Percentiles rank a stretch among this genome's conserved stretches.
These are phyloP conservation scores for Botrytis pseudocinerea DNA, from an alignment of 2,329 filamentous ascomycete species.

Conservation along the genomic window DNA sequence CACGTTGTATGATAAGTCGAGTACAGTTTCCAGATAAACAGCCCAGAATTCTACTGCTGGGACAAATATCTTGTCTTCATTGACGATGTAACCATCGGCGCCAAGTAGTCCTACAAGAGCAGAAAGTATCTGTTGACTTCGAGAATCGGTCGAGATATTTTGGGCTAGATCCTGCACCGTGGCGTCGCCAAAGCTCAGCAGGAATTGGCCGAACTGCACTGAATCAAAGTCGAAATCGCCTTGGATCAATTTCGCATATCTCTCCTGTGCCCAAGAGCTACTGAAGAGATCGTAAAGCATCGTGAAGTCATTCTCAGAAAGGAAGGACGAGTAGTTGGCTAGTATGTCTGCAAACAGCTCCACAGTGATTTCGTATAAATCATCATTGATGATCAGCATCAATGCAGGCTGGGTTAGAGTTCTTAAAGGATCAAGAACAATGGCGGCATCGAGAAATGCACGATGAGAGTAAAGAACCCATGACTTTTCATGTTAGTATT, in stretches of 20 bases:
- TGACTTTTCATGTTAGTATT: slow-evolving; percentile 48
- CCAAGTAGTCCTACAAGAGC: slow-evolving; percentile 66
- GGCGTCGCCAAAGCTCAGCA: slow-evolving; percentile 69
- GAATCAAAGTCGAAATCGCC: slow-evolving; percentile 65
- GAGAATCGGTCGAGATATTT: slow-evolving; percentile 48
- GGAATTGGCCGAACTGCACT: slow-evolving; percentile 64
- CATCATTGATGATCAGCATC: slow-evolving; percentile 58
- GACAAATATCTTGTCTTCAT: slow-evolving; percentile 74
- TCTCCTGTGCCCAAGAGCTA: slow-evolving; percentile 57
- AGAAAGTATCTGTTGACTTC: slow-evolving; percentile 54
- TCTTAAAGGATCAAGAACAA: slow-evolving; percentile 59
- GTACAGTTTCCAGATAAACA: slow-evolving; percentile 69
- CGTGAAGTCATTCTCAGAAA: slow-evolving; percentile 58
- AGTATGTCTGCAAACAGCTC: slow-evolving; percentile 67
- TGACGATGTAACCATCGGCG: slow-evolving; percentile 65
- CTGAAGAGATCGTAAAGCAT: slow-evolving; percentile 60
- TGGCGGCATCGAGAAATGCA: slow-evolving; percentile 56
- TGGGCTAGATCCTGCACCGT: slow-evolving; percentile 61
- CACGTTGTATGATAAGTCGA: slow-evolving; percentile 57
- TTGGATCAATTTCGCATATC: slow-evolving; percentile 55
- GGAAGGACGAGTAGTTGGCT: slow-evolving; percentile 63
- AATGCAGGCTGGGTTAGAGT: slow-evolving; percentile 61
- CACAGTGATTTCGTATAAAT: slow-evolving; percentile 59
- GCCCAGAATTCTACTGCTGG: slow-evolving; percentile 78
- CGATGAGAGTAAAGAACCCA: slow-evolving; percentile 76